phyloP scores from a whole-genome alignment of 2,329 filamentous ascomycete species.

The Pseudogymnoascus sp. region DNA sequence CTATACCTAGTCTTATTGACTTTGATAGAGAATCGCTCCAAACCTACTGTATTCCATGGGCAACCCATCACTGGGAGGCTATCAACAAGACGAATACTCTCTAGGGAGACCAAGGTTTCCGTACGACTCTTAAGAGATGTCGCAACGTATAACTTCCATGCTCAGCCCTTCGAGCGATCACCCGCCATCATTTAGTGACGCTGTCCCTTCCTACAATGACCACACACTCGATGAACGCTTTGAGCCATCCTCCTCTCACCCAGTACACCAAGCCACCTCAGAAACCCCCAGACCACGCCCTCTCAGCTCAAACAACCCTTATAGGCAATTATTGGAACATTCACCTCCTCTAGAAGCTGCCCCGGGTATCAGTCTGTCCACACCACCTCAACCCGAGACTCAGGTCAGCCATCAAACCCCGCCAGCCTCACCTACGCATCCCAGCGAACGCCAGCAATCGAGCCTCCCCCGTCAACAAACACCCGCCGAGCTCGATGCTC shows the following conservation, averaged over 20 bases:
- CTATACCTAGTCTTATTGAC: not conserved
- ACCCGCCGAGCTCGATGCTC: not conserved
- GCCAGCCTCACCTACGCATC: not conserved
- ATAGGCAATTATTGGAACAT: not conserved
- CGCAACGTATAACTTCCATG: not conserved
- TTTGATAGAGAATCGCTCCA: not conserved
- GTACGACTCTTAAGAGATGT: not conserved
- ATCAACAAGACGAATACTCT: not conserved
- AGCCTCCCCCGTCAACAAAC: not conserved
- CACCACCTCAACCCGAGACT: not conserved
- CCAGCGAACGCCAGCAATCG: not conserved
- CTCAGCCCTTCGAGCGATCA: not conserved
- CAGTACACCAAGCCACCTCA: not conserved
- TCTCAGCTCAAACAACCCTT: not conserved
- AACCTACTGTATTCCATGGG: not conserved
- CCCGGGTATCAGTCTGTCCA: not conserved
- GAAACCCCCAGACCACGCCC: not conserved
- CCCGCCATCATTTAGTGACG: not conserved
- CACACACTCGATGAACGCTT: conserved; percentile 3
- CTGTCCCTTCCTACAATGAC: not conserved
- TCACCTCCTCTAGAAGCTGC: not conserved
- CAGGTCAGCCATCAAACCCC: not conserved
- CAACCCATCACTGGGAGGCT: not conserved
- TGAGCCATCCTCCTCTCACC: not conserved
- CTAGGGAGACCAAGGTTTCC: not conserved